These are phyloP conservation scores for Didymella keratinophila DNA, from an alignment of 2,329 filamentous ascomycete genomes.

Conservation along the genomic window DNA sequence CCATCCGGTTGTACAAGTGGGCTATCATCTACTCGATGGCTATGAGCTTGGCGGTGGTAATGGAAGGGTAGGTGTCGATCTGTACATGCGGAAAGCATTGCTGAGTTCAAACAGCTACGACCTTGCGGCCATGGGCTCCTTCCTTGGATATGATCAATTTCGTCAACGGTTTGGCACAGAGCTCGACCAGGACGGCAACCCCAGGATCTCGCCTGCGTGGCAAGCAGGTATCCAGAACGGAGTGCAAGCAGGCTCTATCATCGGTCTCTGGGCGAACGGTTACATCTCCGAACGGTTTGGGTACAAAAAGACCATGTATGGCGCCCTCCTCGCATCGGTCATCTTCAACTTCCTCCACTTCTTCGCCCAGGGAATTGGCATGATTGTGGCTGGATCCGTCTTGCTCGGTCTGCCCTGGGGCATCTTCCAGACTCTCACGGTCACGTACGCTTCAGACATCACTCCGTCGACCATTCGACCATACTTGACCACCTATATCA, in stretches of 20 bases:
- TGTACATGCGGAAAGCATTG: neutral
- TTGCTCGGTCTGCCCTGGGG: constrained; percentile 56
- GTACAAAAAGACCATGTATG: constrained; percentile 27
- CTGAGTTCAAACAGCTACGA: constrained; percentile 55
- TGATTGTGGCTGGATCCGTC: constrained; percentile 61
- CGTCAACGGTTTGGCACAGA: constrained; percentile 49
- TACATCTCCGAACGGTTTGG: constrained; percentile 24
- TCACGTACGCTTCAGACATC: constrained; percentile 54
- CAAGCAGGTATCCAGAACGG: constrained; percentile 27
- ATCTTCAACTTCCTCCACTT: constrained; percentile 49
- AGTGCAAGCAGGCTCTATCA: constrained; percentile 22
- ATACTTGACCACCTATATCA: constrained; percentile 65
- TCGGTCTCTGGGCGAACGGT: constrained; percentile 38
- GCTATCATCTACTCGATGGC: constrained; percentile 80
- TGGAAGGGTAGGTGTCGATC: constrained; percentile 73
- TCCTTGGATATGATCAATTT: constrained; percentile 62
- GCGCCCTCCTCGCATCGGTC: constrained; percentile 16
- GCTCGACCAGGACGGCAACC: constrained; percentile 17
- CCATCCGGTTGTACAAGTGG: constrained; percentile 71
- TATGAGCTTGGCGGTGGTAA: constrained; percentile 83
- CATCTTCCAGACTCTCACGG: constrained; percentile 19
- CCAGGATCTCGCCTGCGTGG: constrained; percentile 25
- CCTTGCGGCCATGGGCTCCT: constrained; percentile 77
- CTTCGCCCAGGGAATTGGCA: constrained; percentile 49
- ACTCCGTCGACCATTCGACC: constrained; percentile 71